phyloP scores from a whole-genome alignment of 805 yeast genomes.

The Lipomyces yamadae region DNA sequence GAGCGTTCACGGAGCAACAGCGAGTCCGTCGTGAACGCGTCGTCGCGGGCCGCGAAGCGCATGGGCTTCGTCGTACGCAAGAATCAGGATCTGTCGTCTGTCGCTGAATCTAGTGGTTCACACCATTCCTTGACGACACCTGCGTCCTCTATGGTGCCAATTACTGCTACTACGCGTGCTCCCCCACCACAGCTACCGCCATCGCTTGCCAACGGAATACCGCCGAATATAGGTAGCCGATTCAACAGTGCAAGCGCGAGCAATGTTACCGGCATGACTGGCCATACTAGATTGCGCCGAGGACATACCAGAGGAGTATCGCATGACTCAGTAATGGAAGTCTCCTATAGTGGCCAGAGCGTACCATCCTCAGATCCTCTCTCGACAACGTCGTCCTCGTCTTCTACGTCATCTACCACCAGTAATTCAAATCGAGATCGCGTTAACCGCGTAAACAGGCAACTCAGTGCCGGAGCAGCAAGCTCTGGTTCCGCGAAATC shows the following conservation, averaged over 20 bases:
- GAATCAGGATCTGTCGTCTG: constrained; percentile 33
- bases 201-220: not conserved
- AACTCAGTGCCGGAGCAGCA: not conserved
- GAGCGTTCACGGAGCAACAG: constrained; percentile 41
- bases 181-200: constrained; percentile 20
- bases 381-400: constrained; percentile 3
- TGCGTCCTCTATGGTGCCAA: not conserved
- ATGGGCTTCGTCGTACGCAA: constrained; percentile 40
- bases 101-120: constrained; percentile 13
- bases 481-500: not conserved
- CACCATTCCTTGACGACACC: not conserved
- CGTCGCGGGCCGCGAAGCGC: constrained; percentile 36
- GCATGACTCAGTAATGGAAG: constrained; percentile 37
- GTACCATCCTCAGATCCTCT: not conserved
- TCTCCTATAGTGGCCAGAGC: constrained; percentile 6
- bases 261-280: not conserved
- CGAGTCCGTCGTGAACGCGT: constrained; percentile 32
- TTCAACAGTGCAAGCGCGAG: constrained; percentile 1
- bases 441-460: not conserved
- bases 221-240: not conserved
- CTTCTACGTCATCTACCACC: constrained; percentile 4
- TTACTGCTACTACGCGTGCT: not conserved
- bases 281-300: constrained; percentile 19
- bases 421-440: constrained; percentile 9
- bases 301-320: constrained; percentile 38